phyloP scores from a whole-genome alignment of 1,284 basidiomycete species.

The Ustilago tritici region DNA sequence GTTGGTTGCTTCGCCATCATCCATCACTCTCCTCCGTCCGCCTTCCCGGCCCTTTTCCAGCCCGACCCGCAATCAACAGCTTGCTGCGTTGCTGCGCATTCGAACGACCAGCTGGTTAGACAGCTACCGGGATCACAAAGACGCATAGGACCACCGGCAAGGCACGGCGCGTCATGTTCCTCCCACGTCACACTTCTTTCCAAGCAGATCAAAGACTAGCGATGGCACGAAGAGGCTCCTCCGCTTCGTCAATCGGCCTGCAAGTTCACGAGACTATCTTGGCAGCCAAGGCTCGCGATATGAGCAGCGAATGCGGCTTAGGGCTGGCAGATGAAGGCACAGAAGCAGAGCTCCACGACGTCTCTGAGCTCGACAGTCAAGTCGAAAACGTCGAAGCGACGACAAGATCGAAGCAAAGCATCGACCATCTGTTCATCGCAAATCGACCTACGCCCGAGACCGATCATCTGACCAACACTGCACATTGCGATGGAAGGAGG shows the following conservation, averaged over 20 bases:
- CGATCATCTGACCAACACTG: background rate
- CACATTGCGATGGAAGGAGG: conserved; percentile 3
- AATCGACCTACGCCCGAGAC: background rate
- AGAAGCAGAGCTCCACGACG: background rate
- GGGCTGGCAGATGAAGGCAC: conserved; percentile 28
- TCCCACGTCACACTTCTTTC: conserved; percentile 22
- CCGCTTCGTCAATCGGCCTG: conserved; percentile 30
- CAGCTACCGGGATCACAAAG: background rate
- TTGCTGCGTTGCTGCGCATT: background rate
- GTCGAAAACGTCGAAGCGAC: background rate
- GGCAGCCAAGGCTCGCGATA: conserved; percentile 39
- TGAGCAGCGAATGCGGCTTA: conserved; percentile 37
- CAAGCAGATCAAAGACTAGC: conserved; percentile 19
- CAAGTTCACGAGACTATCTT: conserved; percentile 47
- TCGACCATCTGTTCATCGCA: conserved; percentile 23
- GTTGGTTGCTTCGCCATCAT: background rate
- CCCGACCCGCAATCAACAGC: background rate
- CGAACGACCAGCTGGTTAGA: background rate
- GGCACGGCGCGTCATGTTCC: conserved; percentile 20
- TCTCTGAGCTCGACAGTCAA: background rate
- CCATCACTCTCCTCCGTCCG: background rate
- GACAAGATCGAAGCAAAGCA: background rate
- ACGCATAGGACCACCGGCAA: background rate
- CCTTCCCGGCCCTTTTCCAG: background rate
- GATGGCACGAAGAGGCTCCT: conserved; percentile 17